Percentiles rank a stretch among this genome's conserved stretches.
phyloP scores from a whole-genome alignment of 2,329 filamentous ascomycete genomes.

The Alternaria brassicicola region DNA sequence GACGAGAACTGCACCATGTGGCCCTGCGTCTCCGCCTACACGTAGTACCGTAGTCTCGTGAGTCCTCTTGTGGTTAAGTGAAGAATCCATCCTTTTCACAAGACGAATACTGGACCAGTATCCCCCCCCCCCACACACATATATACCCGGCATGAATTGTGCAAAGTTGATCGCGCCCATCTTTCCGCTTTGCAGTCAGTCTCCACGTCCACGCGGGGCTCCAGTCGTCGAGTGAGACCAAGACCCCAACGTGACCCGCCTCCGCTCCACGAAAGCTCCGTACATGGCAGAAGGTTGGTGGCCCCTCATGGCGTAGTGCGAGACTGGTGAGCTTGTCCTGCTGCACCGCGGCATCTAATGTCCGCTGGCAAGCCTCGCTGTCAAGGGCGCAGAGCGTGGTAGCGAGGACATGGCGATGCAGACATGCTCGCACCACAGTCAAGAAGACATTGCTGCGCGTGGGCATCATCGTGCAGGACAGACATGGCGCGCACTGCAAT shows the following conservation, averaged over 20 bases:
- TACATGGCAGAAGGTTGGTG: not conserved
- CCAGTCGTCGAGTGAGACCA: slow-evolving; percentile 7
- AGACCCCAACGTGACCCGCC: slow-evolving; percentile 4
- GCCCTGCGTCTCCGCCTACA: not conserved
- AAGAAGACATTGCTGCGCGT: not conserved
- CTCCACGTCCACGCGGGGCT: slow-evolving; percentile 12
- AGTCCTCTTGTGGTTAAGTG: not conserved
- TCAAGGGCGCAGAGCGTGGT: not conserved
- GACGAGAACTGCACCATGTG: not conserved
- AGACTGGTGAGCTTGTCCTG: not conserved
- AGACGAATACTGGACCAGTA: no score
- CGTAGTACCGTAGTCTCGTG: not conserved
- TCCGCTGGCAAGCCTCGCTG: not conserved
- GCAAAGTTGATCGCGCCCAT: slow-evolving; percentile 6
- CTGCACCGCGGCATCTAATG: not conserved
- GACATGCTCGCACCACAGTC: not conserved
- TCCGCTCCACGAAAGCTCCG: not conserved
- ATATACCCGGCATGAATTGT: not conserved
- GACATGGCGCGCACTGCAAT: slow-evolving; percentile 1
- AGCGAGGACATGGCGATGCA: not conserved
- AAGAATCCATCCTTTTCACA: not conserved
- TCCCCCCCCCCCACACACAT: not conserved
- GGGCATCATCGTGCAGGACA: slow-evolving; percentile 17
- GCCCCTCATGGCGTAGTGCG: not conserved
- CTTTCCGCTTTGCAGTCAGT: slow-evolving; percentile 3